Conservation (phyloP, 495 filamentous ascomycete genomes). For the Bathelium albidoporum region DNA sequence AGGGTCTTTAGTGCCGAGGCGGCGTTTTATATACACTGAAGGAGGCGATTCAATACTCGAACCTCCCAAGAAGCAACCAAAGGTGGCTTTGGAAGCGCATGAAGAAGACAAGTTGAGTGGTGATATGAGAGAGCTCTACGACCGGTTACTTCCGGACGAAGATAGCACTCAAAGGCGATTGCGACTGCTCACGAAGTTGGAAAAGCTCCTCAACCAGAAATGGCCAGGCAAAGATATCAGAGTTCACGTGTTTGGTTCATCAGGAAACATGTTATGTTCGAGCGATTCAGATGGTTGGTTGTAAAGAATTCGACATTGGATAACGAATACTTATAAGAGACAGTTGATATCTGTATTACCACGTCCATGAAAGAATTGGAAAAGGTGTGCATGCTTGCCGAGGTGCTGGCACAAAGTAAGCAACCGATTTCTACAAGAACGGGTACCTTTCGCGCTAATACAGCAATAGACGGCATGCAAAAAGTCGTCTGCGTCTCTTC, state of each 20-base stretch:
- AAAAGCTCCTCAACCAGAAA: slow-evolving; percentile 72
- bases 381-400: slow-evolving; percentile 76
- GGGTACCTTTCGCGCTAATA: slow-evolving; percentile 7
- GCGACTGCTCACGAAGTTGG: slow-evolving; percentile 73
- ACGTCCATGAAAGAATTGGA: slow-evolving; percentile 78
- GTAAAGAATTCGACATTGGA: slow-evolving; percentile 5
- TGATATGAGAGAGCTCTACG: slow-evolving; percentile 75
- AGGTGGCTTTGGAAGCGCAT: slow-evolving; percentile 55
- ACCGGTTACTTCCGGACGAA: slow-evolving; percentile 69
- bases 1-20: slow-evolving; percentile 55
- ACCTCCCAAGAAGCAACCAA: slow-evolving; percentile 49
- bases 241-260: slow-evolving; percentile 92
- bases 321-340: not conserved
- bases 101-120: slow-evolving; percentile 69
- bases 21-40: slow-evolving; percentile 81
- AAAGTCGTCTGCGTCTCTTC: slow-evolving; percentile 85
- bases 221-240: slow-evolving; percentile 88
- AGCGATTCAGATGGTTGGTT: slow-evolving; percentile 89
- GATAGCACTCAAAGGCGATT: slow-evolving; percentile 66
- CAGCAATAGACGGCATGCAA: slow-evolving; percentile 76
- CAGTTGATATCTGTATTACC: slow-evolving; percentile 96
- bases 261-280: slow-evolving; percentile 88
- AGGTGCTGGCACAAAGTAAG: slow-evolving; percentile 74
- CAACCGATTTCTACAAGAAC: slow-evolving; percentile 3
- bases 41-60: slow-evolving; percentile 19